Conservation (phyloP, 805 yeast genomes). For the Myxozyma vanderwaltii region DNA sequence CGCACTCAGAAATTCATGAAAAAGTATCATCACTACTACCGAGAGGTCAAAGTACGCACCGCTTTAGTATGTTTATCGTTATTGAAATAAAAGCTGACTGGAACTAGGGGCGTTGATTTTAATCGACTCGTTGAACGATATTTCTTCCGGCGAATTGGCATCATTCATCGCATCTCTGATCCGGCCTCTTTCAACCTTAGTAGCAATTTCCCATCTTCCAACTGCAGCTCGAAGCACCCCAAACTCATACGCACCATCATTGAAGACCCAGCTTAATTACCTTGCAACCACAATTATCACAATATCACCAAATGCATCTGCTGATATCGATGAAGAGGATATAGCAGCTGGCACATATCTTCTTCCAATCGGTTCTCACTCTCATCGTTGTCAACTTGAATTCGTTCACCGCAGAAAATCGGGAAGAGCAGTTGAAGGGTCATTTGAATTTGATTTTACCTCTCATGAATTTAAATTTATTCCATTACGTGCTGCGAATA, state of each 20-base stretch:
- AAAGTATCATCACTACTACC: constrained; percentile 33
- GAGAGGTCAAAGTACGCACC: constrained; percentile 16
- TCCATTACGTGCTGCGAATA: constrained; percentile 38
- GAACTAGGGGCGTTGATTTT: constrained; percentile 47
- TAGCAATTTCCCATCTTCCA: constrained; percentile 41
- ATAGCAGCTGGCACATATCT: constrained; percentile 45
- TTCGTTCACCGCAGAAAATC: constrained; percentile 77
- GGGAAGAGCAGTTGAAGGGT: constrained; percentile 69
- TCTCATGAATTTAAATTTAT: constrained; percentile 49
- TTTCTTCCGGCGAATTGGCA: constrained; percentile 52
- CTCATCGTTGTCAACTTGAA: constrained; percentile 49
- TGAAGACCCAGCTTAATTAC: constrained; percentile 42
- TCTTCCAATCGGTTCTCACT: constrained; percentile 58
- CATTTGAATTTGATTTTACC: constrained; percentile 54
- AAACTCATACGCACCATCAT: constrained; percentile 21
- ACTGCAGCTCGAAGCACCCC: neutral
- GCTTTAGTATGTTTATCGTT: neutral
- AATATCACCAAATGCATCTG: constrained; percentile 50
- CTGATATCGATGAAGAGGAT: constrained; percentile 53
- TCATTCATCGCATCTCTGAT: constrained; percentile 54
- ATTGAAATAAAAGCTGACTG: neutral
- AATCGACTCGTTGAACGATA: constrained; percentile 69
- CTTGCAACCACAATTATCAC: constrained; percentile 77
- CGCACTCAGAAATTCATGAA: constrained; percentile 22
- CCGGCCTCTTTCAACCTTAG: constrained; percentile 50